Conservation (phyloP, 371 early-diverging fungal species). For the Dichotomocladium elegans region DNA sequence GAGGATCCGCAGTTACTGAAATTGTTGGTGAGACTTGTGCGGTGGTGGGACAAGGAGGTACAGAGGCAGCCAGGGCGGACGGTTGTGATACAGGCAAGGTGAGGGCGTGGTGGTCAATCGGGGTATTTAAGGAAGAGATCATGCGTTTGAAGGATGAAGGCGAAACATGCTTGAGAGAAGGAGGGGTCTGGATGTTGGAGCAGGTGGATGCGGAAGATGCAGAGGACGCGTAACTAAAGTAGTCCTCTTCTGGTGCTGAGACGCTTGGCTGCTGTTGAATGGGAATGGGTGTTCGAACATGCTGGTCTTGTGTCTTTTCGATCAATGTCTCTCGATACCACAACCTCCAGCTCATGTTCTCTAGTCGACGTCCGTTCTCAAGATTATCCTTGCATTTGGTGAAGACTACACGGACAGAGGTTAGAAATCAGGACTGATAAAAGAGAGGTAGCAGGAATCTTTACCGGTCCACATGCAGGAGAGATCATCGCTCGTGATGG, state of each 20-base stretch:
- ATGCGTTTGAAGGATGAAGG: conserved; percentile 33
- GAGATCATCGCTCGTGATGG: conserved; percentile 33
- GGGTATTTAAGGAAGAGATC: conserved; percentile 19
- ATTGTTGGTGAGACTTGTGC: too few species aligned
- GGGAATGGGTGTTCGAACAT: conserved; percentile 6
- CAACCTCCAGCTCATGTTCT: conserved; percentile 43
- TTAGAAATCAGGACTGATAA: neutral
- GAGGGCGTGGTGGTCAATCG: conserved; percentile 1
- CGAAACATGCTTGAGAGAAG: conserved; percentile 21
- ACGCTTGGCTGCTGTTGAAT: neutral
- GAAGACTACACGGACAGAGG: conserved; percentile 13
- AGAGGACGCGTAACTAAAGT: conserved; percentile 3
- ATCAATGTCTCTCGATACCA: conserved; percentile 16
- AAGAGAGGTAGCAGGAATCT: too few species aligned
- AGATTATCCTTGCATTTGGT: conserved; percentile 44
- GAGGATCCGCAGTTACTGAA: too few species aligned
- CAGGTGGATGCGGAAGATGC: neutral
- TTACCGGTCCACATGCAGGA: conserved; percentile 51
- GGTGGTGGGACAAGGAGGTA: too few species aligned
- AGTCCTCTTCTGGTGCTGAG: neutral
- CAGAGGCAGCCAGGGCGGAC: too few species aligned
- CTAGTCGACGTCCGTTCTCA: conserved; percentile 42
- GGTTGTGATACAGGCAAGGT: neutral
- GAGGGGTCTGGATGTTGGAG: conserved; percentile 7
- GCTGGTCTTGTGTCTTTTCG: conserved; percentile 3